Evolutionary conservation across 352 stramenopile genomes (phyloP), one percentile per base, ranked within the genome.

Genomic region (Plasmopara halstedii): DNA sequence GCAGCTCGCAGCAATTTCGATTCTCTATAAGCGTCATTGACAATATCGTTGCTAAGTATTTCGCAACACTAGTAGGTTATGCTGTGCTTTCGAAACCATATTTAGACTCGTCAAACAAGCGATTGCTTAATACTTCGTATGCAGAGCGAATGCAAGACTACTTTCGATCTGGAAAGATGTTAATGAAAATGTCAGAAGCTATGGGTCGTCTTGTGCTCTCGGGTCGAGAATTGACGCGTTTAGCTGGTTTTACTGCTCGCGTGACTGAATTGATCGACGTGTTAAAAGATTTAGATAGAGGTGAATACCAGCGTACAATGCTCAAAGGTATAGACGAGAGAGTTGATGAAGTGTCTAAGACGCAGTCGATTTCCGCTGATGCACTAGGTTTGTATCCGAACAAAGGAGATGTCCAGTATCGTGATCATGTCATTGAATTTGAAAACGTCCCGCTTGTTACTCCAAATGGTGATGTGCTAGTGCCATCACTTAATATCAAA

Each of bases 381-480:
- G 60, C 73, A n/a, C 40, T 80, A 2, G 67, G 70, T 0, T 29
- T 87, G 48, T 68, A 72, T 47, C 71, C 73, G 11, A 83, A 84
- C 55, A 83, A 78, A 46, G 80, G 75, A 40, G 23, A 67, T 37
- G 50, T 87, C 18, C 33, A 57, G 4, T 70, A 85, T 56, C 47
- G 48, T 8, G 75, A 88, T 49, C 66, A 85, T 46, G 64, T 87
- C 41, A 96, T 96, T 48, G 56, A 94, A 43, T 96, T 96, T 51
- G 59, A 91, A 20, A 62, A 92, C 19, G 85, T 95, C 21, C 86
- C 86, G 21, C 66, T 96, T 14, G 81, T 92, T 49, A 95, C 86
- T 0, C 86, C 86, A 2, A 94, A 85, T 36, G 83, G 83, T 7
- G 83, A 96, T 38, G 76, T 95, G n/a, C 46, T 96, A 17, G 76